Percentiles rank a stretch among this genome's conserved stretches.
These are phyloP conservation scores for Cytospora piceicola DNA, from an alignment of 2,329 filamentous ascomycete species.

Conservation along the genomic window DNA sequence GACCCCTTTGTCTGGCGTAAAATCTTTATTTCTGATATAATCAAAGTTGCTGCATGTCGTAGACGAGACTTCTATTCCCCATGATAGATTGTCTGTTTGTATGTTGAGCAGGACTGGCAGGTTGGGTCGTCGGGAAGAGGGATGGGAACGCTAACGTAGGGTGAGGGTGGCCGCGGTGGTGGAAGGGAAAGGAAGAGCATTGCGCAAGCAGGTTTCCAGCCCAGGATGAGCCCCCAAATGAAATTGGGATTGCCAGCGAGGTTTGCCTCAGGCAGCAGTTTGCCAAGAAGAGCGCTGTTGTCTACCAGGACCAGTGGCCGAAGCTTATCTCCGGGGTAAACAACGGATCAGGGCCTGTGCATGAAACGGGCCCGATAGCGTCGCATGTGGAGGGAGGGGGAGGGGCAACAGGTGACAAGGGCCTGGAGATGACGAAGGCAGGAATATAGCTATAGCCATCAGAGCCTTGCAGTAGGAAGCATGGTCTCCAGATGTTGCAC, in stretches of 20 bases:
- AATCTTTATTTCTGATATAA: background rate
- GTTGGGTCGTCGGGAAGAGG: conserved; percentile 4
- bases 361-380: conserved; percentile 28
- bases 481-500: background rate
- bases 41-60: background rate
- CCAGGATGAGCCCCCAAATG: conserved; percentile 15
- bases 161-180: conserved; percentile 2
- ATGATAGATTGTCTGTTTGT: background rate
- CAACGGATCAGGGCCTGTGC: conserved; percentile 19
- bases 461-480: background rate
- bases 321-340: conserved; percentile 30
- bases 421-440: background rate
- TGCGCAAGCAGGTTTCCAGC: conserved; percentile 12
- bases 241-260: conserved; percentile 30
- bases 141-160: background rate
- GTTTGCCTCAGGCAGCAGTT: conserved; percentile 23
- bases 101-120: conserved; percentile 5
- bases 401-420: conserved; percentile 6
- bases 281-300: background rate
- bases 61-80: background rate
- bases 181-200: conserved; percentile 11
- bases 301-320: conserved; percentile 10
- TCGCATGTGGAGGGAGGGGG: conserved; percentile 7
- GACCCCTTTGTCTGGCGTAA: background rate
- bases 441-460: background rate